A percentile compares a stretch with the other conserved stretches of the same genome.
Conservation (phyloP, 345 rosid genomes). For the Salix dunnii region DNA sequence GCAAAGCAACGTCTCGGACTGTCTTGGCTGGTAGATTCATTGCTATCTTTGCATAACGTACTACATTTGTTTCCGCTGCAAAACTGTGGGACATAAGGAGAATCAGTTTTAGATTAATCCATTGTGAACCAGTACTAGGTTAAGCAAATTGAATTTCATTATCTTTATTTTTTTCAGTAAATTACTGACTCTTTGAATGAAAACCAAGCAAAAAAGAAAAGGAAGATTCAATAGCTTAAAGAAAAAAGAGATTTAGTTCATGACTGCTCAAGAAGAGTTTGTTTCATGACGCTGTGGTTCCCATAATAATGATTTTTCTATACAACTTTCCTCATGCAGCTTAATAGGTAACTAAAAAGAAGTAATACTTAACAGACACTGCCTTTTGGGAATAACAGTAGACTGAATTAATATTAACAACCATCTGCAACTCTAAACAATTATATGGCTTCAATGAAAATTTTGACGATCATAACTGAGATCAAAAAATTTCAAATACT, state of each 20-base stretch:
- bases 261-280: neutral
- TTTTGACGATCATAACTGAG: neutral
- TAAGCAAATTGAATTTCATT: neutral
- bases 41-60: conserved; percentile 66
- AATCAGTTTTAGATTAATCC: conserved; percentile 2
- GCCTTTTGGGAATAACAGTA: neutral
- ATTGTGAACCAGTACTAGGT: neutral
- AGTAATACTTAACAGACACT: neutral
- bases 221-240: neutral
- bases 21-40: conserved; percentile 47
- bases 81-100: conserved; percentile 36
- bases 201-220: neutral
- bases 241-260: neutral
- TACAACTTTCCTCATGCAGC: neutral
- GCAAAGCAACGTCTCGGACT: conserved; percentile 74
- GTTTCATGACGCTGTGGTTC: neutral
- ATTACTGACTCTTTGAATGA: neutral
- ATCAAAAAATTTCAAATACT: neutral
- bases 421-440: neutral
- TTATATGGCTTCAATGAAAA: no score
- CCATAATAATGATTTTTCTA: neutral
- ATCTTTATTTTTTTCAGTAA: neutral
- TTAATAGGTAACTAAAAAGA: neutral
- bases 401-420: neutral
- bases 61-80: conserved; percentile 33